Percentiles rank a stretch among this genome's conserved stretches.
These are phyloP conservation scores for Phialophora macrospora DNA, from an alignment of 2,329 filamentous ascomycete species.

Conservation along the genomic window DNA sequence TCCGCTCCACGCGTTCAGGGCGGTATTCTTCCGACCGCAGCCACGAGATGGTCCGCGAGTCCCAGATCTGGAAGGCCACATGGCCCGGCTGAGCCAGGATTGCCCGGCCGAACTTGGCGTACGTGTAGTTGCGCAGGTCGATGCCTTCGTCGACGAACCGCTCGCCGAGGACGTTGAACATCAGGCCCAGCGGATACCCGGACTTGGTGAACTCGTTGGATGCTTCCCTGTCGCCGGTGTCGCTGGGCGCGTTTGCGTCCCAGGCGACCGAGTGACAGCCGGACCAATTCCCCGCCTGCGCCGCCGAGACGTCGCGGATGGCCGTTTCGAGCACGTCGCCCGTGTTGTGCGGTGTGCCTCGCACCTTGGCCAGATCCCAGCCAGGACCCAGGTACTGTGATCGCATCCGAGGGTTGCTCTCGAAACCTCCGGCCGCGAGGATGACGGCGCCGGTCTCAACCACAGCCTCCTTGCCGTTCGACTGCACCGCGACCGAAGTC, in stretches of 20 bases:
- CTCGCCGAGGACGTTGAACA: conserved; percentile 63
- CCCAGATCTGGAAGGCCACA: conserved; percentile 69
- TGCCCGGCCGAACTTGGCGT: conserved; percentile 67
- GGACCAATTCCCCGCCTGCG: conserved; percentile 63
- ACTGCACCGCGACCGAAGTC: conserved; percentile 11
- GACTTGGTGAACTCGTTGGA: conserved; percentile 73
- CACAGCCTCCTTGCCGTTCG: conserved; percentile 19
- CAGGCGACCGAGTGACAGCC: conserved; percentile 69
- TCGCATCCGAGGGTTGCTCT: conserved; percentile 63
- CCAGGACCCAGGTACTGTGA: conserved; percentile 61
- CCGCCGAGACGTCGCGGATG: conserved; percentile 53
- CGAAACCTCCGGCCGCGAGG: conserved; percentile 67
- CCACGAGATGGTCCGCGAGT: conserved; percentile 58
- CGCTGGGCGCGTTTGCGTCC: conserved; percentile 64
- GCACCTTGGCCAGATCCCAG: conserved; percentile 67
- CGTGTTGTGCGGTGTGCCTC: conserved; percentile 68
- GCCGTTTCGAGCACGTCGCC: conserved; percentile 63
- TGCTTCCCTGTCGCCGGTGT: conserved; percentile 61
- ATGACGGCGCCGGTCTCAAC: conserved; percentile 53
- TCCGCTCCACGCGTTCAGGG: conserved; percentile 60
- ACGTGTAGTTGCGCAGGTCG: conserved; percentile 70
- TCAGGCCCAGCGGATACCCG: conserved; percentile 69
- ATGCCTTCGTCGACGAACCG: conserved; percentile 71
- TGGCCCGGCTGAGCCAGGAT: conserved; percentile 65
- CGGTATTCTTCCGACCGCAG: conserved; percentile 67